Evolutionary conservation across 208 protist genomes (phyloP), one percentile per base, ranked within the genome.

Genomic region (Acanthamoeba triangularis): DNA sequence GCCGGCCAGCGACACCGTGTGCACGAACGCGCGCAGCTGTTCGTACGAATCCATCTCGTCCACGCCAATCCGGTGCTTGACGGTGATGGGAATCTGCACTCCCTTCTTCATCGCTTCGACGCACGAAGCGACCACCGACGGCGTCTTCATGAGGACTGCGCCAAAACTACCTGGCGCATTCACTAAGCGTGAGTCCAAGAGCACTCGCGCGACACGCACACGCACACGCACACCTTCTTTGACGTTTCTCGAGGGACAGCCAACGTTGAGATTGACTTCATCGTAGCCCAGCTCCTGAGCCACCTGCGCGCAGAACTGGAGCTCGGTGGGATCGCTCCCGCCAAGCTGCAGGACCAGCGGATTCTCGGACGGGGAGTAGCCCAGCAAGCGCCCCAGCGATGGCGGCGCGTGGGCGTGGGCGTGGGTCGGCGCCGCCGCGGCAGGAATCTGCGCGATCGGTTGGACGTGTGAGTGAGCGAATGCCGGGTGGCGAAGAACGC

Each of bases 41-140:
- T 72, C 85, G 56, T 92, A 92, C 56, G 59, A 74, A 44, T 92
- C 85, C 18, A 92, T 52, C 3, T 92, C 85, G 33, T 92, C 85
- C n/a, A 92, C 85, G 49, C 85, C 85, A 11, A 92, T 72, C 37
- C 85, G 49, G 44, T 92, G 85, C 85, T 92, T 92, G 10, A 92
- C 85, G 11, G 85, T 74, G 54, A 92, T 23, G 28, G 85, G 59
- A 14, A 92, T 49, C 33, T 28, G 56, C 7, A 92, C 85, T 56
- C 25, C 85, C 30, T 72, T 65, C 59, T 72, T 65, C 85, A 92
- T 92, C 33, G 28, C 56, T 54, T 72, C 61, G 18, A 92, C 59
- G 56, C 85, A 92, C 20, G 61, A 49, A 52, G 85, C 85, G 47
- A 92, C 85, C 59, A 65, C 16, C 25, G 18, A 20, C 6, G 85